Base-by-base conservation (phyloP, 1,139 yeast genomes). In the Blastobotrys capitulatus region DNA sequence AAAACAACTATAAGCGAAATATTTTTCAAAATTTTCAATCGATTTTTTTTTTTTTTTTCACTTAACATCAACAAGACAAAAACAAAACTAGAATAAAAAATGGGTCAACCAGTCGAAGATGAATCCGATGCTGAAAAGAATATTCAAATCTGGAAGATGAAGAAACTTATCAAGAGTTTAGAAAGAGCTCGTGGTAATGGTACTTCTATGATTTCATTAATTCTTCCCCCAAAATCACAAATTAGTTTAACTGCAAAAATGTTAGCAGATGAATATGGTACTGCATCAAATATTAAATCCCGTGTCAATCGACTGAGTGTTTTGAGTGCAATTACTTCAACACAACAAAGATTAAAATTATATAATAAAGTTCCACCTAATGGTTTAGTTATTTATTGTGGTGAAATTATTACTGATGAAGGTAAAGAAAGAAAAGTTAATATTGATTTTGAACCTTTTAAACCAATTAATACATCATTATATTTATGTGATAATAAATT, bases 131-230 rank as follows among this genome's bases (percentile, higher is more conserved):
- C 97, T 47, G 97, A 92, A 69, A 89, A 86, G 75, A 90, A 89
- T 73, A 92, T 92, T 69, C 96, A 92, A 76, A 89, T 92, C 75
- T 92, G 98, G 98, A 92, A 92, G 82, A 84, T 92, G 78, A 90
- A 90, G 77, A 92, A 92, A 73, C 62, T 66, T 47, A 66, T 66
- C 57, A 85, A 84, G 71, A 81, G 87, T 55, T 78, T 92, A 63
- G 94, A 90, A 67, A 73, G 74, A 64, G 97, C 97, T 52, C 80
- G 96, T 70, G 97, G 98, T 70, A 92, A 92, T 67, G 98, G 98
- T 70, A 92, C 98, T 46, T 92, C 98, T 34, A 92, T 92, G 97
- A 92, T 92, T 65, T 89, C 97, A 31, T 77, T 92, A 68, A 86
- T 92, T 62, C 87, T 92, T 57, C 76, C 98, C 42, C 98, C 98